phyloP scores from a whole-genome alignment of 352 stramenopile genomes.

The Globisporangium camurandrum region DNA sequence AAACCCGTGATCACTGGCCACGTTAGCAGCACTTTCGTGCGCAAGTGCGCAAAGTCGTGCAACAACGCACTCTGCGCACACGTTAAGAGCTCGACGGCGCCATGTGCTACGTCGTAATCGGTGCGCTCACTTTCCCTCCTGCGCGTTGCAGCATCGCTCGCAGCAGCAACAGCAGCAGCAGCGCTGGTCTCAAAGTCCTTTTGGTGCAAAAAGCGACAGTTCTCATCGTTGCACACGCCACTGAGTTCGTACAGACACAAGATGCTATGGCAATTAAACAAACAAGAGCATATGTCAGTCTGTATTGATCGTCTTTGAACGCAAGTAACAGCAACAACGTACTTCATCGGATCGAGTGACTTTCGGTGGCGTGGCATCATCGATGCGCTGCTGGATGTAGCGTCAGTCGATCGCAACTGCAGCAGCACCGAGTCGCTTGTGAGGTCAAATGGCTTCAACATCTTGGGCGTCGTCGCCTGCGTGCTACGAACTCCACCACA shows the following conservation, averaged over 20 bases:
- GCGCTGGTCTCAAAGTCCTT: constrained; percentile 30
- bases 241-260: constrained; percentile 70
- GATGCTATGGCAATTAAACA: constrained; percentile 21
- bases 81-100: constrained; percentile 1
- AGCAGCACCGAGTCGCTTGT: constrained; percentile 14
- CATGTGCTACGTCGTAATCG: neutral
- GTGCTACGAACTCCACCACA: neutral
- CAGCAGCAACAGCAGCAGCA: neutral
- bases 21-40: constrained; percentile 23
- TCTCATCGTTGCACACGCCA: constrained; percentile 68
- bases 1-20: constrained; percentile 35
- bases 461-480: neutral
- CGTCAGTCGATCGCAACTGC: constrained; percentile 20
- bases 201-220: constrained; percentile 56
- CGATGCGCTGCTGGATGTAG: neutral
- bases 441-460: constrained; percentile 5
- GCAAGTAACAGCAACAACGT: constrained; percentile 8
- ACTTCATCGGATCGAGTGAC: constrained; percentile 52
- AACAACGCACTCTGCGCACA: constrained; percentile 28
- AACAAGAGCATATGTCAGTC: neutral
- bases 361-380: constrained; percentile 8
- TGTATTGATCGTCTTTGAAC: neutral
- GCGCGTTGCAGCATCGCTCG: neutral
- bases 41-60: constrained; percentile 29
- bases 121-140: too few species aligned